Base-by-base conservation (phyloP, 2,329 filamentous ascomycete genomes). In the Calonectria pteridis region DNA sequence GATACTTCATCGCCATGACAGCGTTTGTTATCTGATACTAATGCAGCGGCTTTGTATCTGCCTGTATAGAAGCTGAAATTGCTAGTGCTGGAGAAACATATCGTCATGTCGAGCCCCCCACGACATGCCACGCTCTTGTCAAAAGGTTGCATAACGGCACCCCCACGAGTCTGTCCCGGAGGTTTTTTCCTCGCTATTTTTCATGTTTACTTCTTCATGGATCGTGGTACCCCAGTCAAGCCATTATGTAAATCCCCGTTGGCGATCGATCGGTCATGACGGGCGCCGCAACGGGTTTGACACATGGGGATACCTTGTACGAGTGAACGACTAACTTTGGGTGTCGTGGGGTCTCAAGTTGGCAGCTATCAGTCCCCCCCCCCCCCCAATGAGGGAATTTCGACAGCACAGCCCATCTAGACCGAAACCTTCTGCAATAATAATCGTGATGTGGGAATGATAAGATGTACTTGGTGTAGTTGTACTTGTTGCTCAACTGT, bases 111-210 rank as follows among this genome's bases (percentile, higher is more conserved):
- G 16, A 37, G 23, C n/a, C 55, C 55, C 55, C 55, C 55, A 62
- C 55, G 55, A 28, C 55, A 62, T 62, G 55, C 55, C 55, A 62
- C 55, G 55, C 55, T 62, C 35, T 11, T 18, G 33, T 62, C 23
- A 37, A 62, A 23, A 23, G 14, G 31, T 40, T 18, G 16, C 23
- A 62, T 26, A 35, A 40, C 6, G 55, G 6, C 26, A 40, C 55
- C 55, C 55, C 55, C 55, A 62, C 55, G 55, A 62, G 14, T 20
- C 28, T 35, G 31, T 26, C 5, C 23, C 55, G 55, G 33, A 26
- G 10, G 23, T 10, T 62, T 40, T 62, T 26, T 20, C 6, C 20
- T 55, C 29, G n/a, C 20, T 46, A 37, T 33, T 13, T 33, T n/a
- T 6, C 26, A 59, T 40, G 33, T 40, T 59, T 59, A 20, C 55